These are phyloP conservation scores for Yarrowia bubula DNA, from an alignment of 805 yeast genomes.

Conservation along the genomic window DNA sequence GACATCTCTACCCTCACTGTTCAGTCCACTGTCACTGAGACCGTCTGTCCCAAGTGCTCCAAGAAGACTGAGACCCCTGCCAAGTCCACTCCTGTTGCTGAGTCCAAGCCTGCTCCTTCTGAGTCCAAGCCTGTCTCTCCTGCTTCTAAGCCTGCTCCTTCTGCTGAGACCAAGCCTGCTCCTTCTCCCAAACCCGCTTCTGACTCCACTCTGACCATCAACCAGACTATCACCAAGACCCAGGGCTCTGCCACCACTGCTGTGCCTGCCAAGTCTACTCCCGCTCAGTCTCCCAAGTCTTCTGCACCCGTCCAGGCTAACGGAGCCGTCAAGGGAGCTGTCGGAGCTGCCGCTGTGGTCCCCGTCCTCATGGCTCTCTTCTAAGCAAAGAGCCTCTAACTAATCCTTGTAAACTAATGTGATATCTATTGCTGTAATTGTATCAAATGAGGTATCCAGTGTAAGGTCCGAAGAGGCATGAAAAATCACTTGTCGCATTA, in stretches of 20 bases:
- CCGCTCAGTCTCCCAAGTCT: background rate
- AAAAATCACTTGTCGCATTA: no score
- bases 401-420: no score
- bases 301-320: background rate
- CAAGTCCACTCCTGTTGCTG: no score
- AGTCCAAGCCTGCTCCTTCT: no score
- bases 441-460: no score
- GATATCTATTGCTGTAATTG: no score
- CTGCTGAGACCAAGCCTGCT: background rate
- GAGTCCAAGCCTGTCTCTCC: background rate
- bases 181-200: background rate
- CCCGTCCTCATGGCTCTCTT: background rate
- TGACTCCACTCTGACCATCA: background rate
- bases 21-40: conserved; percentile 8
- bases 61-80: background rate
- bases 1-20: background rate
- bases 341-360: background rate
- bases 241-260: background rate
- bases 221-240: background rate
- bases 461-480: no score
- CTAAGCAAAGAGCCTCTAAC: background rate
- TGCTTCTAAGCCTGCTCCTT: no score
- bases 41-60: conserved; percentile 5
- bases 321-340: background rate
- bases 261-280: background rate